A percentile compares a stretch with the other conserved stretches of the same genome.
These are phyloP conservation scores for Sporodiniella umbellata DNA, from an alignment of 371 early-diverging fungal genomes.

Conservation along the genomic window DNA sequence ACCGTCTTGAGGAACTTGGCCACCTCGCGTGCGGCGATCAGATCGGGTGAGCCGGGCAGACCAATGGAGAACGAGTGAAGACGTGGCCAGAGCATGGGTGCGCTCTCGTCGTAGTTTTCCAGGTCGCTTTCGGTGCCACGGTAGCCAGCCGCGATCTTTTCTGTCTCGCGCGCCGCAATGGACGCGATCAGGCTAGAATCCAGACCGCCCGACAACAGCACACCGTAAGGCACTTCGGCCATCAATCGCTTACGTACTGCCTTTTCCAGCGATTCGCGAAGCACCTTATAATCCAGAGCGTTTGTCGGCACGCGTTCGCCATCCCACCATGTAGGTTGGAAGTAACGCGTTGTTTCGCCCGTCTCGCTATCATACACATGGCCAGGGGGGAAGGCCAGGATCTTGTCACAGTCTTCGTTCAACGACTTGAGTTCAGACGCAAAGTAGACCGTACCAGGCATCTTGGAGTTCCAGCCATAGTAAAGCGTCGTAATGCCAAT, in stretches of 20 bases:
- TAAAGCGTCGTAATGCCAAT: conserved; percentile 97
- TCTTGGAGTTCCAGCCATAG: conserved; percentile 80
- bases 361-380: conserved; percentile 82
- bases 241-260: conserved; percentile 94
- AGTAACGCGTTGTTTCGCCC: conserved; percentile 78
- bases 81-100: conserved; percentile 69
- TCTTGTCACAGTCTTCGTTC: conserved; percentile 92
- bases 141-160: conserved; percentile 48
- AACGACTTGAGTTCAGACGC: conserved; percentile 93
- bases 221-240: conserved; percentile 97
- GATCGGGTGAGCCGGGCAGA: conserved; percentile 91
- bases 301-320: conserved; percentile 51
- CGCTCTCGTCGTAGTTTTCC: conserved; percentile 64
- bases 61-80: conserved; percentile 97
- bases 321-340: conserved; percentile 89
- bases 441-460: conserved; percentile 88
- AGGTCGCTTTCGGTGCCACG: conserved; percentile 33
- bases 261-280: conserved; percentile 78
- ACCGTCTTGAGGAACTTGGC: conserved; percentile 85
- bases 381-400: conserved; percentile 95
- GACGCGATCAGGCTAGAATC: conserved; percentile 93
- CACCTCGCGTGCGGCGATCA: conserved; percentile 86
- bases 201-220: conserved; percentile 91
- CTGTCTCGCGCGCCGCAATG: conserved; percentile 83
- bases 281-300: conserved; percentile 59